Base-by-base conservation (phyloP, 1,284 basidiomycete genomes). In the Mycena sp. region DNA sequence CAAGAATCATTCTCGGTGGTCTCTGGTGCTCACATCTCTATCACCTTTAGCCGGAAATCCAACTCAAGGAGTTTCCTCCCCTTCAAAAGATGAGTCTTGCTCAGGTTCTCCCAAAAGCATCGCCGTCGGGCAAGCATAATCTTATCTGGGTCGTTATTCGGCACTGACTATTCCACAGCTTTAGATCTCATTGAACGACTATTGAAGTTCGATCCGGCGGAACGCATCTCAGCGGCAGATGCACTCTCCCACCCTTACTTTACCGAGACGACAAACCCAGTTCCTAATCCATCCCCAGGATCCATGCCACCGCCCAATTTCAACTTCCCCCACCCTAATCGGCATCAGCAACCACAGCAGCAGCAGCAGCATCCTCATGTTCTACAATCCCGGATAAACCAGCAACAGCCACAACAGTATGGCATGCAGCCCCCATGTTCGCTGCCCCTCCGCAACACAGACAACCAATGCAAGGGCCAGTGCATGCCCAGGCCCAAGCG, bases 201-300 rank as follows among this genome's bases (percentile, higher is more conserved):
- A 48, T 87, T 99, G 53, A 96, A 98, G 75, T 99, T 99, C 73
- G 98, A 99, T 76, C 98, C 98, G 1, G 85, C 91, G 26, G 92
- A 96, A 73, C 91, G 98, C 60, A 89, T 98, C 65, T 94, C 94
- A 9, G 97, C 96, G 25, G 91, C 93, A 28, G 94, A 98, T 51
- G 96, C 98, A 0, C 87, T 99, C 55, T 86, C 85, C n/a, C 98
- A 99, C 74, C 94, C 94, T 0, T 99, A 98, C 81, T 98, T 99
- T 77, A 93, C 91, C 19, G 82, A 81, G 40, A 77, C 85, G n/a
- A 75, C 81, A 45, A 78, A 78, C 70, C 80, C 75, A 63, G 74
- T 74, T 5, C 77, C 80, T 21, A 84, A 78, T 70, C 77, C 80
- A 38, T 76, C 83, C 37, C 80, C 84, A 44, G 84, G 85, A 29